Evolutionary conservation across 75 land plant species (phyloP).

Genomic region (Cryptomeria japonica): DNA sequence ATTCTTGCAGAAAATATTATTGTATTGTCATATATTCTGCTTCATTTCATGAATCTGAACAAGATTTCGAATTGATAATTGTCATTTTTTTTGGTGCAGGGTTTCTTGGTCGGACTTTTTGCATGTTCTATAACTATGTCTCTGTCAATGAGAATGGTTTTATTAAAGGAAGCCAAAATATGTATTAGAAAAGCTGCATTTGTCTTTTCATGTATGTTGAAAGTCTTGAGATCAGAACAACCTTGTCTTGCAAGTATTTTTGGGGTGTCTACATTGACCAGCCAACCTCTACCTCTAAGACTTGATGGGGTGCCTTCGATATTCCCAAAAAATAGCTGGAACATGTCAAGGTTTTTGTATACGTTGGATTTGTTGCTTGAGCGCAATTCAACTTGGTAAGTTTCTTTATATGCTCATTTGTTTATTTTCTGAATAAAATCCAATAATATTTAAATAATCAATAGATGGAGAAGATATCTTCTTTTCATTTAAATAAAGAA

Average conservation of each 20-base stretch:
- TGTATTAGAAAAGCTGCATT: neutral
- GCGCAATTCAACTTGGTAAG: constrained; percentile 36
- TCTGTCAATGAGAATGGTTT: neutral
- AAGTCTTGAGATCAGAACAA: neutral
- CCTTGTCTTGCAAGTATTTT: neutral
- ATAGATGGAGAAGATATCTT: neutral
- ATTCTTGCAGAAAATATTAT: neutral
- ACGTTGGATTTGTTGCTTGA: constrained; percentile 36
- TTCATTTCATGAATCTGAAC: neutral
- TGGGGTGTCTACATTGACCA: neutral
- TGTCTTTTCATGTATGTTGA: neutral
- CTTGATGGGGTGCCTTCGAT: neutral
- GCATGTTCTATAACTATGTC: neutral
- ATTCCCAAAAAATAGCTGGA: constrained; percentile 22
- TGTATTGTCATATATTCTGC: neutral
- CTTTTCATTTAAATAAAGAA: neutral
- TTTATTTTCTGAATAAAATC: neutral
- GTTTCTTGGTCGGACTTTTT: neutral
- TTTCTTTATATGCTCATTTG: neutral
- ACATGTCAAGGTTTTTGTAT: constrained; percentile 23
- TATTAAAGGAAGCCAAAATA: neutral
- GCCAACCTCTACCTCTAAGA: constrained; percentile 13
- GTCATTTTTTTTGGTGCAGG: neutral
- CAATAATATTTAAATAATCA: neutral
- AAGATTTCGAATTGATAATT: neutral